Conservation (phyloP, 2,329 filamentous ascomycete genomes). For the Colletotrichum sp. region DNA sequence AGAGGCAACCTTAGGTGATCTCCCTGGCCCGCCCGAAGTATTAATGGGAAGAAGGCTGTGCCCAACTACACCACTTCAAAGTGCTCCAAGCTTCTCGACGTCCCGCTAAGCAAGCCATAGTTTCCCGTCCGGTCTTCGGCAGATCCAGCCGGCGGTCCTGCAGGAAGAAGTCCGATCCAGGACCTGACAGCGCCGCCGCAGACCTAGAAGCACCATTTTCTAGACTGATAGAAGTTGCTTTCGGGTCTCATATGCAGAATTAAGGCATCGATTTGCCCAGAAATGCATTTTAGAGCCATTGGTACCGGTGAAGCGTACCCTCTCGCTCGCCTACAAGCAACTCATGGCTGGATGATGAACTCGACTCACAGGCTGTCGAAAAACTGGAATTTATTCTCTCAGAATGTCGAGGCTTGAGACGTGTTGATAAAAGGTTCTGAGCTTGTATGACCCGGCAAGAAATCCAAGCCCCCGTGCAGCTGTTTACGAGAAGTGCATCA, state of each 20-base stretch:
- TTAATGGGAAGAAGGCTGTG: not conserved
- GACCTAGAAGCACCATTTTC: not conserved
- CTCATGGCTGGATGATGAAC: not conserved
- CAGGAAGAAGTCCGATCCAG: conserved; percentile 17
- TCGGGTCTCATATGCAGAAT: not conserved
- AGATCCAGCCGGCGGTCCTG: conserved; percentile 12
- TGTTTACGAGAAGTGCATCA: not conserved
- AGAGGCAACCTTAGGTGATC: not conserved
- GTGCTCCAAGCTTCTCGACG: not conserved
- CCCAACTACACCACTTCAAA: not conserved
- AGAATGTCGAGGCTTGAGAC: not conserved
- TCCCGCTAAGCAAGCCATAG: conserved; percentile 9
- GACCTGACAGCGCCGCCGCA: conserved; percentile 1
- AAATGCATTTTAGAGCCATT: not conserved
- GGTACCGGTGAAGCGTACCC: not conserved
- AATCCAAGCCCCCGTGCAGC: not conserved
- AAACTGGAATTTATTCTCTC: not conserved
- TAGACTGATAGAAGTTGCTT: not conserved
- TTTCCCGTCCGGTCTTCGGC: conserved; percentile 22
- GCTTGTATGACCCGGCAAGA: not conserved
- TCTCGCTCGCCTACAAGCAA: not conserved
- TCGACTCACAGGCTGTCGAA: not conserved
- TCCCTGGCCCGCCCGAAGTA: not conserved
- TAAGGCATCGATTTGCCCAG: not conserved
- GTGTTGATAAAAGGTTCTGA: not conserved